phyloP scores from a whole-genome alignment of 1,284 basidiomycete species.

The Puccinia coronata region DNA sequence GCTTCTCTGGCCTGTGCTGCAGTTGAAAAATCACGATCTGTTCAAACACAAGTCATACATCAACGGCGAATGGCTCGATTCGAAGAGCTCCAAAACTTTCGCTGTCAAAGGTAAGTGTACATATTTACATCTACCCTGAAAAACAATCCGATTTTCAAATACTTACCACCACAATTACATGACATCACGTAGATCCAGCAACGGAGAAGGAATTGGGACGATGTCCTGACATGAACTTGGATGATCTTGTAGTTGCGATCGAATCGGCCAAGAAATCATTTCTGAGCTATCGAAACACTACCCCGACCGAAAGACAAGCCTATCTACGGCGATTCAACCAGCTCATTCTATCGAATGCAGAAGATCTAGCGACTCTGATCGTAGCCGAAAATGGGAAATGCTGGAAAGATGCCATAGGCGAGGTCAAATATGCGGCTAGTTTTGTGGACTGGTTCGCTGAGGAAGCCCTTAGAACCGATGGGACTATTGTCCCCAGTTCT shows the following conservation, averaged over 20 bases:
- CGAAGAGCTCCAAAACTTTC: conserved; percentile 71
- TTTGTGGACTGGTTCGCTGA: conserved; percentile 63
- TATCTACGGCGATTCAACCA: conserved; percentile 72
- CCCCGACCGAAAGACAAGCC: conserved; percentile 71
- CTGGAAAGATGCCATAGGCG: conserved; percentile 73
- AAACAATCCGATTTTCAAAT: neutral
- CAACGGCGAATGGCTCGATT: conserved; percentile 77
- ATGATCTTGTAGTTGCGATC: conserved; percentile 78
- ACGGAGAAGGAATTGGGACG: conserved; percentile 76
- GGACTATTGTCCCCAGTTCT: conserved; percentile 80
- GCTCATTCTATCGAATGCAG: conserved; percentile 74
- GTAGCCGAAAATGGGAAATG: conserved; percentile 85
- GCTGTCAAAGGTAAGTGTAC: conserved; percentile 66
- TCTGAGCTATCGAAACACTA: conserved; percentile 65
- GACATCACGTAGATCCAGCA: conserved; percentile 87
- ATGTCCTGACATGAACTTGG: conserved; percentile 79
- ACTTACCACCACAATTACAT: too few relatives aligned
- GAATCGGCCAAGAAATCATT: conserved; percentile 74
- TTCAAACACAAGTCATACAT: conserved; percentile 76
- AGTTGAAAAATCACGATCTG: conserved; percentile 71
- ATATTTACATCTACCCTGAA: neutral
- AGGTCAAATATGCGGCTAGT: conserved; percentile 36
- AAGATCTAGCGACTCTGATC: conserved; percentile 78
- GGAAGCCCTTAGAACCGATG: conserved; percentile 57
- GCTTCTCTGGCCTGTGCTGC: neutral